phyloP scores from a whole-genome alignment of 1,284 basidiomycete species.

The Leucoagaricus sp. region DNA sequence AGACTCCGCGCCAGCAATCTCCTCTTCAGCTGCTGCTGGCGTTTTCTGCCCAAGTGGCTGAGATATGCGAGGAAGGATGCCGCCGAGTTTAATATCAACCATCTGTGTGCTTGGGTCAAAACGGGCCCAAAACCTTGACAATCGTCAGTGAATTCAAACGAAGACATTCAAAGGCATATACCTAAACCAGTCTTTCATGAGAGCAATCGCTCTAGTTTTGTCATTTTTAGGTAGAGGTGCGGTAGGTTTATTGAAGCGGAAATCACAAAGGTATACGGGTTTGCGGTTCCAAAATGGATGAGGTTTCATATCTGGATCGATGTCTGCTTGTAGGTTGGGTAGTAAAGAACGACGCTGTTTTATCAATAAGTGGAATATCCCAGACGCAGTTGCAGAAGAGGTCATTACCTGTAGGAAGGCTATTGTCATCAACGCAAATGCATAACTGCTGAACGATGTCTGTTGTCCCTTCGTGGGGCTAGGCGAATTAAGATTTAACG shows the following conservation, averaged over 20 bases:
- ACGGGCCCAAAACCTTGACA: conserved; percentile 47
- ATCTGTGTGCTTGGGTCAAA: conserved; percentile 35
- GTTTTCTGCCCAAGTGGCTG: neutral
- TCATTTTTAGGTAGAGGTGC: conserved; percentile 18
- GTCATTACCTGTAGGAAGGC: conserved; percentile 51
- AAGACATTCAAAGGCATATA: conserved; percentile 24
- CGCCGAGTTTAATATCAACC: conserved; percentile 44
- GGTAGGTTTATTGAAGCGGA: conserved; percentile 30
- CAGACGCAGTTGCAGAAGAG: neutral
- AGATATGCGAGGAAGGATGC: conserved; percentile 25
- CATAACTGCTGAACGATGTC: conserved; percentile 56
- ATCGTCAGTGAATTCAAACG: neutral
- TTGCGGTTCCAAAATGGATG: conserved; percentile 40
- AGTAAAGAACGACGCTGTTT: conserved; percentile 41
- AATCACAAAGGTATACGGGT: conserved; percentile 35
- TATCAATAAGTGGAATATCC: neutral
- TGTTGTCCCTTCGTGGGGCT: conserved; percentile 21
- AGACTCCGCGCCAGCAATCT: too few species aligned
- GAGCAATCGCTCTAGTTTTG: neutral
- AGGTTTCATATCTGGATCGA: conserved; percentile 22
- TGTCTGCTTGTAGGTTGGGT: conserved; percentile 51
- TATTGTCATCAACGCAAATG: conserved; percentile 59
- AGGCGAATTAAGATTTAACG: conserved; percentile 49
- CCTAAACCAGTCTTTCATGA: conserved; percentile 49
- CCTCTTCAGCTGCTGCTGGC: too few species aligned